Percentiles rank a stretch among this genome's conserved stretches.
These are phyloP conservation scores for Parietaria judaica DNA, from an alignment of 306 rosid species.

Conservation along the genomic window DNA sequence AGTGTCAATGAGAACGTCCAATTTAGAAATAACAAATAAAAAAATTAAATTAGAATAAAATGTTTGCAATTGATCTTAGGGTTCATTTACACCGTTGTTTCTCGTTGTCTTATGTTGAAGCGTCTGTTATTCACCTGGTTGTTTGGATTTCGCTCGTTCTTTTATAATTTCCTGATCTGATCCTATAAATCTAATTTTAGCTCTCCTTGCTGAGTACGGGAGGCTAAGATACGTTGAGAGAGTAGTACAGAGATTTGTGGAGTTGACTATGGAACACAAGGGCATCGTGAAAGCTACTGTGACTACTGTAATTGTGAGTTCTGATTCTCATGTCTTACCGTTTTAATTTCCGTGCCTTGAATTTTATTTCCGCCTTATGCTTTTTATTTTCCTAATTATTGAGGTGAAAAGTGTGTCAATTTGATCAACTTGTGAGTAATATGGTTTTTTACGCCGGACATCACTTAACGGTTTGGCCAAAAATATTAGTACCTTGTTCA, in stretches of 20 bases:
- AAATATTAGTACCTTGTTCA: no score
- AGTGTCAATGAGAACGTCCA: no score
- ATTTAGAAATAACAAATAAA: no score
- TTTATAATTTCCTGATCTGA: background rate
- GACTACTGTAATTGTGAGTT: slow-evolving; percentile 80
- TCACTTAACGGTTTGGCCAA: no score
- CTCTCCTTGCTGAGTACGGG: slow-evolving; percentile 59
- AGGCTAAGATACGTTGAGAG: slow-evolving; percentile 62
- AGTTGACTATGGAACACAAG: slow-evolving; percentile 83
- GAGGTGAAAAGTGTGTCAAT: background rate
- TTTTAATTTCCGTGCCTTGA: background rate
- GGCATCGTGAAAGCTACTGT: slow-evolving; percentile 85
- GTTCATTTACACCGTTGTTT: no score
- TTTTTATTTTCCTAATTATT: no score
- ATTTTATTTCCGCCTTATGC: no score
- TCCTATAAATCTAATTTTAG: slow-evolving; percentile 28
- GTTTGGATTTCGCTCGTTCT: background rate
- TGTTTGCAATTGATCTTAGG: no score
- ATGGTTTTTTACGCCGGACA: no score
- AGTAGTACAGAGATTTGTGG: slow-evolving; percentile 61
- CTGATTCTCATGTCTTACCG: background rate
- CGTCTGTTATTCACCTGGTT: background rate
- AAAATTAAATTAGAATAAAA: no score
- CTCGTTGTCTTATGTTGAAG: background rate
- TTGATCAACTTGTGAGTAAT: no score